Evolutionary conservation across 192 early-diverging fungal species (phyloP).

Genomic region (Podila epicladia): DNA sequence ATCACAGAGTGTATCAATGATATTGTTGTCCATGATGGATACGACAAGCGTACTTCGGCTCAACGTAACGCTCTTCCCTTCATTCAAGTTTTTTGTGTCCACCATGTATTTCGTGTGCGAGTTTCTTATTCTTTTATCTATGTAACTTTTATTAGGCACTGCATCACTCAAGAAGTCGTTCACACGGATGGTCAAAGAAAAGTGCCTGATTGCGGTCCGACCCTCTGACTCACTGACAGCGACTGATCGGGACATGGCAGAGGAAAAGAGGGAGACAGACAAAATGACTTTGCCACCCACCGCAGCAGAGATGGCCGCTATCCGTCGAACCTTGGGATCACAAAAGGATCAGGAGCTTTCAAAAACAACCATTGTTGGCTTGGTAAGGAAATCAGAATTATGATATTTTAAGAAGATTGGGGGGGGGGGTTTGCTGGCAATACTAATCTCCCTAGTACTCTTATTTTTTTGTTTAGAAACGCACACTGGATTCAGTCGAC

Average conservation of each 20-base stretch:
- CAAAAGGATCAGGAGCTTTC: constrained; percentile 60
- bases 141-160: background rate
- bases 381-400: constrained; percentile 42
- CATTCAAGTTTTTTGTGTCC: no score
- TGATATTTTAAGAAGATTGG: background rate
- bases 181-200: constrained; percentile 66
- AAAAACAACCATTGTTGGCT: constrained; percentile 56
- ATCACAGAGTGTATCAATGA: constrained; percentile 51
- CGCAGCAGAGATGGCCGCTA: constrained; percentile 66
- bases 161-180: constrained; percentile 47
- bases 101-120: background rate
- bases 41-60: constrained; percentile 17
- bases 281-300: constrained; percentile 67
- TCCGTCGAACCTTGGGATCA: constrained; percentile 57
- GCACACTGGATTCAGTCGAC: constrained; percentile 22
- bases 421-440: no score
- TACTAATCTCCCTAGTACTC: background rate
- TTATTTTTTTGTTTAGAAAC: constrained; percentile 32
- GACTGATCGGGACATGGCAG: constrained; percentile 68
- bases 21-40: constrained; percentile 30
- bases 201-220: constrained; percentile 67
- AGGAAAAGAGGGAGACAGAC: constrained; percentile 65
- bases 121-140: background rate
- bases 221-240: constrained; percentile 68
- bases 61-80: constrained; percentile 13